Evolutionary conservation across 78 protist species (phyloP).

Genomic region (Bodo saltans): DNA sequence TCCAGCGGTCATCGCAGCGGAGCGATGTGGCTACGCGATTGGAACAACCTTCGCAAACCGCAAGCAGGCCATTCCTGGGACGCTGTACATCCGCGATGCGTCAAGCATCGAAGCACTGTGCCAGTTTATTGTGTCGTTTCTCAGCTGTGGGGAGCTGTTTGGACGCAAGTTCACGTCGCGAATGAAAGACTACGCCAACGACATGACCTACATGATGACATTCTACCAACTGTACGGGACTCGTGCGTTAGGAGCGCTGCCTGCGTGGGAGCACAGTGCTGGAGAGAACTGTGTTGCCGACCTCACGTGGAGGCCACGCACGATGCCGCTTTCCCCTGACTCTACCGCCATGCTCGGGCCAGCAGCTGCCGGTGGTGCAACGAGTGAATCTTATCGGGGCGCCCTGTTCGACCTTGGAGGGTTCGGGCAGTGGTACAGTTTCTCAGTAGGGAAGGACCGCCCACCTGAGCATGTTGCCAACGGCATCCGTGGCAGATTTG

Average conservation of each 20-base stretch:
- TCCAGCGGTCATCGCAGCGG: background rate
- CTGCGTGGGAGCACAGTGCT: background rate
- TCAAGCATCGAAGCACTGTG: background rate
- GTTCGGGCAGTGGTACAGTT: conserved; percentile 31
- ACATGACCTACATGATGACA: conserved; percentile 26
- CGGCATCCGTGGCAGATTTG: background rate
- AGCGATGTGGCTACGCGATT: background rate
- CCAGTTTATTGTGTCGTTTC: background rate
- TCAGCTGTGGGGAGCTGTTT: conserved; percentile 3
- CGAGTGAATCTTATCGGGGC: background rate
- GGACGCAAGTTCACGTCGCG: background rate
- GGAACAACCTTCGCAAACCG: conserved; percentile 13
- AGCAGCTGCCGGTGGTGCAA: background rate
- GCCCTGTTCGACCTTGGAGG: background rate
- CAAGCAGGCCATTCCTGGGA: conserved; percentile 9
- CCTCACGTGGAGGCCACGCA: background rate
- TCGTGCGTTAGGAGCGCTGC: background rate
- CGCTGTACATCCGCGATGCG: background rate
- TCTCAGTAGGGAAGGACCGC: background rate
- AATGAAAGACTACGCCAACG: conserved; percentile 18
- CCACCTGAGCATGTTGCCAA: background rate
- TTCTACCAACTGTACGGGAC: conserved; percentile 8
- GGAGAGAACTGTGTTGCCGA: conserved; percentile 20
- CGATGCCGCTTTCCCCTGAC: background rate
- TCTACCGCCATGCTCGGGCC: background rate